Conservation (phyloP, 495 filamentous ascomycete species). For the Trichocladium antarcticum region DNA sequence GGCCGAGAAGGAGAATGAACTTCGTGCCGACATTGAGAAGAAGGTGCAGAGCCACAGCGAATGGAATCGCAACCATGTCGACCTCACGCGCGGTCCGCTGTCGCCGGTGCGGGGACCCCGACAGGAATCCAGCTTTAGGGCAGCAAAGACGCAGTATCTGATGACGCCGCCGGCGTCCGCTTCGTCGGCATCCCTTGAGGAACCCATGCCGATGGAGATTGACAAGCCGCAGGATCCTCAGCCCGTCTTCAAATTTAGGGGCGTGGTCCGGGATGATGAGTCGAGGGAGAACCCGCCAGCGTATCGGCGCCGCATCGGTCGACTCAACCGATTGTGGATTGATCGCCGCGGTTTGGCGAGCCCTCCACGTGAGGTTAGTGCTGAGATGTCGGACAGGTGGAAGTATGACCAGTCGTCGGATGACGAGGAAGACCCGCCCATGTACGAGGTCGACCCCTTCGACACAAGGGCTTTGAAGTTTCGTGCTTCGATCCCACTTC, state of each 20-base stretch:
- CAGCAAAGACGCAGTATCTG: slow-evolving; percentile 69
- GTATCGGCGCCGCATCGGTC: slow-evolving; percentile 64
- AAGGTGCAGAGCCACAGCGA: slow-evolving; percentile 72
- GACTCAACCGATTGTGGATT: slow-evolving; percentile 68
- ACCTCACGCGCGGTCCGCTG: slow-evolving; percentile 70
- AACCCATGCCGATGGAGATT: slow-evolving; percentile 28
- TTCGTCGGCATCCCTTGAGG: slow-evolving; percentile 50
- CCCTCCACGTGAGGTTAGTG: slow-evolving; percentile 42
- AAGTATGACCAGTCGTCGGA: slow-evolving; percentile 69
- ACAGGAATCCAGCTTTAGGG: slow-evolving; percentile 49
- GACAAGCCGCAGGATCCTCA: slow-evolving; percentile 24
- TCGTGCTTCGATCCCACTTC: slow-evolving; percentile 54
- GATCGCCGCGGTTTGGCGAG: slow-evolving; percentile 56
- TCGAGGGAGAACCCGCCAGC: slow-evolving; percentile 52
- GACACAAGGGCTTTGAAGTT: slow-evolving; percentile 61
- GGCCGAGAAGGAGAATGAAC: slow-evolving; percentile 71
- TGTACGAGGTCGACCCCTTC: slow-evolving; percentile 59
- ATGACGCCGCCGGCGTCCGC: slow-evolving; percentile 79
- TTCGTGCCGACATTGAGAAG: slow-evolving; percentile 64
- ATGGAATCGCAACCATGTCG: slow-evolving; percentile 77
- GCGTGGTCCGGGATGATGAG: slow-evolving; percentile 23
- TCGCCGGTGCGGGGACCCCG: slow-evolving; percentile 58
- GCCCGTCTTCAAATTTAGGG: slow-evolving; percentile 27
- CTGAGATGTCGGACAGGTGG: slow-evolving; percentile 56
- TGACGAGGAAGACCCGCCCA: slow-evolving; percentile 50